Evolutionary conservation across 176 grass and related monocot species (phyloP), one percentile per base, ranked within the genome.

Genomic region (Avena insularis): DNA sequence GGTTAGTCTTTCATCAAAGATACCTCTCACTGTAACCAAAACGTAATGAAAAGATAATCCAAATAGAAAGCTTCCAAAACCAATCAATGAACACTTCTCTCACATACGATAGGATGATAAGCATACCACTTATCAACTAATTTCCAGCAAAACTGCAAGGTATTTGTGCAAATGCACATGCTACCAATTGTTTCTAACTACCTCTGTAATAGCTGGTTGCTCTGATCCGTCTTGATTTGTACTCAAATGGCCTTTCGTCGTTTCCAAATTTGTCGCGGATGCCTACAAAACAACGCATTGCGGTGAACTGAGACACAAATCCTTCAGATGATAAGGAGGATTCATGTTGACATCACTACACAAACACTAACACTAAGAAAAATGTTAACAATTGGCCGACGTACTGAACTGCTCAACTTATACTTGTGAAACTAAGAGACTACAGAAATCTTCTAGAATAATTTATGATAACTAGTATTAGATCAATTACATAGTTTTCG

Each of bases 141-240:
- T 4, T 81, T 81, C 59, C 69, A 81, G 16, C 19, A 58, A 90
- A 68, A 43, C 3, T 48, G 25, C 38, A 76, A 12, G 25, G 45
- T 11, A 12, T 19, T 78, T 79, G 67, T 56, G 60, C 46, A 47
- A 73, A 65, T n/a, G 49, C 33, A 14, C 0, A 70, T 43, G 12
- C 49, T 5, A 70, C 4, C 20, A 82, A 78, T 51, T 47, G 48
- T 20, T 74, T 65, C 25, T 8, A 38, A n/a, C 13, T 69, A 93
- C 87, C 84, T 91, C 63, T 29, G 68, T 35, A 86, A 82, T 69
- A 86, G 17, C 85, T 63, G 29, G 51, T 35, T 87, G 87, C 50
- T 90, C 72, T 31, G 77, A 33, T 13, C 66, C 17, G 55, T 90
- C 87, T 79, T 79, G 87, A 35, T 91, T 83, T 80, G 87, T 12